phyloP scores from a whole-genome alignment of 2,329 filamentous ascomycete genomes.

The Coniochaeta sp. region DNA sequence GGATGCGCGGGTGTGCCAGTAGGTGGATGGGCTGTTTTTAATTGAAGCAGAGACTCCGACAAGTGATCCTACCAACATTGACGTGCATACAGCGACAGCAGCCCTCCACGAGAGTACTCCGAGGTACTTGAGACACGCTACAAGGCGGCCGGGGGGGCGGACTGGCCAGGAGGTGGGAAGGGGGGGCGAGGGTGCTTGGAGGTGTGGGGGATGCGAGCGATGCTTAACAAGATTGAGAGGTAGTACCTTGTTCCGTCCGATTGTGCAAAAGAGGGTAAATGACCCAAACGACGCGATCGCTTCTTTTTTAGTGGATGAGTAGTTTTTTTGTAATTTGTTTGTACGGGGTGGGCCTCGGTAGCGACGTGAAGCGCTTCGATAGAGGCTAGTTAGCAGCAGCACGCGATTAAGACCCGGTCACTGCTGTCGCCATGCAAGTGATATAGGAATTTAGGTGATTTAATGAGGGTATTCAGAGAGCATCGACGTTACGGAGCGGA shows the following conservation, averaged over 20 bases:
- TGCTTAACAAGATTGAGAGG: neutral
- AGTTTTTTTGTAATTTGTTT: neutral
- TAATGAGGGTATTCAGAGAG: neutral
- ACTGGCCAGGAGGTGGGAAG: neutral
- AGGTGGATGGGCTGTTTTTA: slow-evolving; percentile 13
- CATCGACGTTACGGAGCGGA: neutral
- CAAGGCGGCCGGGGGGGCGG: neutral
- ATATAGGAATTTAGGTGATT: neutral
- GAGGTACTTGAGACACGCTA: slow-evolving; percentile 1
- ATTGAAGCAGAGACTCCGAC: slow-evolving; percentile 7
- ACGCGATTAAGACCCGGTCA: neutral
- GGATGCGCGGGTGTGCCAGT: neutral
- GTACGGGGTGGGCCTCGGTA: neutral
- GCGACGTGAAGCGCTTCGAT: neutral
- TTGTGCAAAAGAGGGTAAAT: neutral
- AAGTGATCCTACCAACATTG: slow-evolving; percentile 6
- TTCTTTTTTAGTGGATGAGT: neutral
- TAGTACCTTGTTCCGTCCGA: neutral
- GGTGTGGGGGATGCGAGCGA: neutral
- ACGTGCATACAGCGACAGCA: slow-evolving; percentile 7
- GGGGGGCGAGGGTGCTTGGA: neutral
- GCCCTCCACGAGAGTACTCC: neutral
- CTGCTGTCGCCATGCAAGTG: no score
- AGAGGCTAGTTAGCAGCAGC: neutral
- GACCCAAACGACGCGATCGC: neutral